Evolutionary conservation across 2,329 filamentous ascomycete species (phyloP).

Genomic region (Myriosclerotinia duriaeana): DNA sequence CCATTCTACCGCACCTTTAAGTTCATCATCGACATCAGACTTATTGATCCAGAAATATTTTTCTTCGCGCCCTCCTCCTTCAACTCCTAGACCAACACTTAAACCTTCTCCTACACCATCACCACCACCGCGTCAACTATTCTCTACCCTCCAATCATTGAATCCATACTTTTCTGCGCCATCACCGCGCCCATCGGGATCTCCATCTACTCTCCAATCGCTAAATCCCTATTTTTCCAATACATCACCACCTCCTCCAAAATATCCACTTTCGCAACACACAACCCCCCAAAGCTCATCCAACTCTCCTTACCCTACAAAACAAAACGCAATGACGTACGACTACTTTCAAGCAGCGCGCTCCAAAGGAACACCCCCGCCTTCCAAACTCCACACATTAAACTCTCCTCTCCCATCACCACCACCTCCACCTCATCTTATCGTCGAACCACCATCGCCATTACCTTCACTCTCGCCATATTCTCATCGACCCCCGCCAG

Average conservation of each 20-base stretch:
- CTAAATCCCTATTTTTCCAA: constrained; percentile 7
- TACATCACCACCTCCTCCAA: neutral
- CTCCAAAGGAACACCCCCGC: neutral
- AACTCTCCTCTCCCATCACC: neutral
- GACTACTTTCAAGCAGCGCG: neutral
- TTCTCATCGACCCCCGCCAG: too few species aligned
- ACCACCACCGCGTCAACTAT: neutral
- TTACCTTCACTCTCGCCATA: neutral
- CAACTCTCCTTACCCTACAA: neutral
- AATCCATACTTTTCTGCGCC: neutral
- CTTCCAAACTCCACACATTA: neutral
- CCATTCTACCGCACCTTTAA: neutral
- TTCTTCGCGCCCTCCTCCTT: neutral
- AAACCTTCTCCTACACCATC: neutral
- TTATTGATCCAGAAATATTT: neutral
- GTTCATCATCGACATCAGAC: neutral
- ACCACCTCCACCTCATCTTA: neutral
- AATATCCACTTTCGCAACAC: neutral
- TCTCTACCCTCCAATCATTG: neutral
- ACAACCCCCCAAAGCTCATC: neutral
- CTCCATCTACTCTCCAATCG: neutral
- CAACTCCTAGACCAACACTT: neutral
- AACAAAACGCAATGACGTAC: neutral
- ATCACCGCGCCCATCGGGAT: neutral
- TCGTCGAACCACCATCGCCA: neutral